phyloP scores from a whole-genome alignment of 1,284 basidiomycete species.

The Xanthoconium separans region DNA sequence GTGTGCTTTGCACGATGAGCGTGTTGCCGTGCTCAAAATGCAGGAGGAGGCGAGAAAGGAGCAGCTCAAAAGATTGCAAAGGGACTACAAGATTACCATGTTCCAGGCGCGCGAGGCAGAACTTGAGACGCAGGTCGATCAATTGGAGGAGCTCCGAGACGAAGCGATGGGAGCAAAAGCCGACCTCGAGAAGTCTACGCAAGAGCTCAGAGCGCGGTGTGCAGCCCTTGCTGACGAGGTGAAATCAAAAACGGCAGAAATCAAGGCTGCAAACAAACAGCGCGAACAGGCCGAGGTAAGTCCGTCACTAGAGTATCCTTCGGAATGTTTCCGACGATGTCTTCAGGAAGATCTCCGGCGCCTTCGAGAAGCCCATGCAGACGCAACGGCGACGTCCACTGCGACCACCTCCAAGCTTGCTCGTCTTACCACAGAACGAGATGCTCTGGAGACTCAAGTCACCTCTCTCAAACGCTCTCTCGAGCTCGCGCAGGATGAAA shows the following conservation, averaged over 20 bases:
- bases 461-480: slow-evolving; percentile 54
- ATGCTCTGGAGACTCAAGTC: slow-evolving; percentile 51
- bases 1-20: slow-evolving; percentile 52
- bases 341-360: slow-evolving; percentile 42
- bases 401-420: slow-evolving; percentile 52
- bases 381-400: slow-evolving; percentile 45
- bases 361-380: slow-evolving; percentile 47
- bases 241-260: slow-evolving; percentile 38
- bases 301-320: neutral
- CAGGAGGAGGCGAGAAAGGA: slow-evolving; percentile 52
- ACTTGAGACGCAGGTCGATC: slow-evolving; percentile 49
- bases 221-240: slow-evolving; percentile 36
- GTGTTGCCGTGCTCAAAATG: slow-evolving; percentile 47
- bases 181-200: slow-evolving; percentile 18
- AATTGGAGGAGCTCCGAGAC: slow-evolving; percentile 43
- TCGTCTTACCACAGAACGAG: slow-evolving; percentile 55
- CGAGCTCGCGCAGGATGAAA: slow-evolving; percentile 55
- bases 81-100: slow-evolving; percentile 62
- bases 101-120: slow-evolving; percentile 63
- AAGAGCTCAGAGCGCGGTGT: slow-evolving; percentile 36
- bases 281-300: slow-evolving; percentile 46
- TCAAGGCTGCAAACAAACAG: slow-evolving; percentile 39
- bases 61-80: slow-evolving; percentile 52
- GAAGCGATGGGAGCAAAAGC: slow-evolving; percentile 33
- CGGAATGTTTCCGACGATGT: neutral